Conservation (phyloP, 192 early-diverging fungal genomes). For the Dimargaris cristalligena region DNA sequence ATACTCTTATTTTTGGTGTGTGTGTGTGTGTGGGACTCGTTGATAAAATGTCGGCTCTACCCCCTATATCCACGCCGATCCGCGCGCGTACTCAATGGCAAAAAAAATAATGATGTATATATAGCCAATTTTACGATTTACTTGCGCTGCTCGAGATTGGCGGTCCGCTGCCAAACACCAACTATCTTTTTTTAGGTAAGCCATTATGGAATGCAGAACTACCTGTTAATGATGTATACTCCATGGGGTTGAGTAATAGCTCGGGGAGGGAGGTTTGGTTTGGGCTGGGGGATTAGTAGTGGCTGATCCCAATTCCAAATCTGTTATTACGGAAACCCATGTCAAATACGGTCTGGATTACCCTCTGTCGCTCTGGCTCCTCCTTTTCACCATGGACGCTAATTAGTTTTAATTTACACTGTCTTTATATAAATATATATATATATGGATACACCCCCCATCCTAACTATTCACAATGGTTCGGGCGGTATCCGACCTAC, state of each 20-base stretch:
- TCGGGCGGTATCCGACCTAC: not conserved
- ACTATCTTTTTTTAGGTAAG: slow-evolving; percentile 10
- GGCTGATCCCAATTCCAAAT: no score
- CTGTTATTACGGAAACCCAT: no score
- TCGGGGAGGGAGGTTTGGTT: no score
- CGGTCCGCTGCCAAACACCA: not conserved
- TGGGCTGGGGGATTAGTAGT: no score
- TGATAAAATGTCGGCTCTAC: not conserved
- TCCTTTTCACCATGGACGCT: not conserved
- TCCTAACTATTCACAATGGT: not conserved
- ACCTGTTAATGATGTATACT: no score
- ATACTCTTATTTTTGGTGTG: not conserved
- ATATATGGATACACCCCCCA: no score
- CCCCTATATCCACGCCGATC: not conserved
- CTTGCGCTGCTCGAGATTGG: not conserved
- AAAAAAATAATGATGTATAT: not conserved
- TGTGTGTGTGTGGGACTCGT: not conserved
- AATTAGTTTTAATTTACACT: not conserved
- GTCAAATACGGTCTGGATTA: no score
- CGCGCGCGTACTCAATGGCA: not conserved
- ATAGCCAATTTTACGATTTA: slow-evolving; percentile 7
- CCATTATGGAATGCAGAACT: no score
- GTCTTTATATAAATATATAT: not conserved
- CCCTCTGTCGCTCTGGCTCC: not conserved
- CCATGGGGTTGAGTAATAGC: no score